Percentiles rank a stretch among this genome's conserved stretches.
Conservation (phyloP, 305 asterid species). For the Striga hermonthica region DNA sequence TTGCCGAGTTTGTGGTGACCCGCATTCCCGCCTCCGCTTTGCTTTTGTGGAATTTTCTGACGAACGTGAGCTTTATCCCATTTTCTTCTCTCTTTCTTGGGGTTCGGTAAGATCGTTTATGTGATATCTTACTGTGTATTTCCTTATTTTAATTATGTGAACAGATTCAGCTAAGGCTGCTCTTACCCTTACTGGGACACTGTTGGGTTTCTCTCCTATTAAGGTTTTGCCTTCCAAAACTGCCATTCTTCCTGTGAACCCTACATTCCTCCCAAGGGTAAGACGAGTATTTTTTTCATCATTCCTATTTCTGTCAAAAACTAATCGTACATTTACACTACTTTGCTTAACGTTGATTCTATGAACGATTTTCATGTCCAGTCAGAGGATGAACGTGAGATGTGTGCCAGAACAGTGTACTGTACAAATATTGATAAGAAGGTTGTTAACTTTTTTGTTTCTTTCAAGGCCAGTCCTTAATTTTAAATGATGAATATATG, state of each 20-base stretch:
- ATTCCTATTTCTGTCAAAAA: no score
- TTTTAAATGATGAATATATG: neutral
- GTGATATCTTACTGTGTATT: neutral
- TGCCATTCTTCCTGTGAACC: slow-evolving; percentile 95
- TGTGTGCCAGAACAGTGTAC: slow-evolving; percentile 97
- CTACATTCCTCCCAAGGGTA: slow-evolving; percentile 94
- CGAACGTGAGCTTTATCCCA: slow-evolving; percentile 56
- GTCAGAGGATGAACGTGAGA: slow-evolving; percentile 98
- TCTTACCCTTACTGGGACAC: slow-evolving; percentile 64
- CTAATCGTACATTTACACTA: no score
- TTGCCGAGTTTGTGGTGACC: slow-evolving; percentile 96
- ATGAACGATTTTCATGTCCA: slow-evolving; percentile 28
- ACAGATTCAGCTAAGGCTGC: slow-evolving; percentile 83
- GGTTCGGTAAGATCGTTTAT: no score
- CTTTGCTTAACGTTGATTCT: neutral
- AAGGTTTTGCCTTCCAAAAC: slow-evolving; percentile 95
- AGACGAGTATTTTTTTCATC: slow-evolving; percentile 10
- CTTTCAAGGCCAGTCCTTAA: neutral
- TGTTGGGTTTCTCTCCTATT: slow-evolving; percentile 73
- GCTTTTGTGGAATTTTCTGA: slow-evolving; percentile 91
- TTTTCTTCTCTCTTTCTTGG: slow-evolving; percentile 13
- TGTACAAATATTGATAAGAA: slow-evolving; percentile 93
- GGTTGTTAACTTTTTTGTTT: slow-evolving; percentile 31
- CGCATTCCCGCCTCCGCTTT: slow-evolving; percentile 94
- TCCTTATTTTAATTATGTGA: slow-evolving; percentile 21